These are phyloP conservation scores for Cyclotella atomus DNA, from an alignment of 108 stramenopile species.

Conservation along the genomic window DNA sequence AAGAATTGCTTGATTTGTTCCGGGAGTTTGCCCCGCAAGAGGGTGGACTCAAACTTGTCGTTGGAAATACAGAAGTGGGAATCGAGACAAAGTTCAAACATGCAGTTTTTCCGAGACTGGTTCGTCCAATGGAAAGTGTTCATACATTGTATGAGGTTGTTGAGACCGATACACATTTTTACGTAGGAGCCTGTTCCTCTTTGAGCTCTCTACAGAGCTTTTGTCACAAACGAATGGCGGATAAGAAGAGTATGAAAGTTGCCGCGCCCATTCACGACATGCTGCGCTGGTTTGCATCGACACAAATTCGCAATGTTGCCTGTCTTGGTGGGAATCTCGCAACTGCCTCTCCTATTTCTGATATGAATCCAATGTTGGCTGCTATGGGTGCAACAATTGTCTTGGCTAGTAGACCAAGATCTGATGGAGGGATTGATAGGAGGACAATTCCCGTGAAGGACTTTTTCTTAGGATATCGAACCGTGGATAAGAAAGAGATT, in stretches of 20 bases:
- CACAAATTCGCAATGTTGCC: constrained; percentile 95
- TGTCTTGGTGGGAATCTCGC: constrained; percentile 95
- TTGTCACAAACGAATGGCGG: constrained; percentile 44
- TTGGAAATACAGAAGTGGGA: constrained; percentile 95
- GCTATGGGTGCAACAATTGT: constrained; percentile 69
- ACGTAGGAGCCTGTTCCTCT: constrained; percentile 75
- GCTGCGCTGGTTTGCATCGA: constrained; percentile 97
- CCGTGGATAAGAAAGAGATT: constrained; percentile 70
- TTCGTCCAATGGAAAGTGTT: constrained; percentile 69
- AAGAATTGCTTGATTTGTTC: constrained; percentile 75
- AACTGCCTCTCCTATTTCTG: constrained; percentile 94
- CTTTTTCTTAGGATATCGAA: constrained; percentile 91
- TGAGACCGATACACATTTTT: constrained; percentile 25
- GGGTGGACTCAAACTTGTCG: constrained; percentile 92
- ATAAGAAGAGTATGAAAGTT: constrained; percentile 48
- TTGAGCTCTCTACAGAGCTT: constrained; percentile 71
- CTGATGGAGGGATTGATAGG: constrained; percentile 59
- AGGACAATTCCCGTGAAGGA: constrained; percentile 76
- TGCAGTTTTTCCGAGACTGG: constrained; percentile 68
- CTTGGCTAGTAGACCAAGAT: constrained; percentile 57
- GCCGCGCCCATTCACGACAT: constrained; percentile 87
- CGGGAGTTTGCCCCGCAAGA: constrained; percentile 63
- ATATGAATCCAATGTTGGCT: constrained; percentile 94
- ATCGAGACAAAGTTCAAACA: constrained; percentile 90
- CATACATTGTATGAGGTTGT: constrained; percentile 57